phyloP scores from a whole-genome alignment of 805 yeast species.

The Myxozyma neotropica region DNA sequence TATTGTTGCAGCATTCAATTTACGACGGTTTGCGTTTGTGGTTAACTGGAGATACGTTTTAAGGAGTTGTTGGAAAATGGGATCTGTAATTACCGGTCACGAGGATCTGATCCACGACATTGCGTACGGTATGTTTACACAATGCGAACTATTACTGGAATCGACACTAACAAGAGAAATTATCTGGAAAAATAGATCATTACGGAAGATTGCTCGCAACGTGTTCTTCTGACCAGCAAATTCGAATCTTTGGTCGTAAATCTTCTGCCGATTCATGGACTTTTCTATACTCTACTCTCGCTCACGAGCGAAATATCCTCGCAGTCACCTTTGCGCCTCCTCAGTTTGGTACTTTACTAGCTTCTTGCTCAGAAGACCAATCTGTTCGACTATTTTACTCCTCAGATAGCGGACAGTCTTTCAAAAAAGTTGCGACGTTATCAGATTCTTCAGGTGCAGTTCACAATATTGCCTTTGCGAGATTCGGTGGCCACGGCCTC shows the following conservation, averaged over 20 bases:
- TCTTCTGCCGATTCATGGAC: conserved; percentile 51
- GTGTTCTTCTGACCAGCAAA: conserved; percentile 91
- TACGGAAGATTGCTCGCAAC: conserved; percentile 70
- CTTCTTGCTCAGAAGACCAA: conserved; percentile 87
- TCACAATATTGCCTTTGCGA: conserved; percentile 83
- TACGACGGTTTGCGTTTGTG: too few relatives aligned
- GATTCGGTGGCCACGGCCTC: conserved; percentile 76
- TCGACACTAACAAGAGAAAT: neutral
- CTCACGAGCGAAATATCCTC: conserved; percentile 87
- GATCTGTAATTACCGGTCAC: conserved; percentile 85
- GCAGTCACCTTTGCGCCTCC: conserved; percentile 93
- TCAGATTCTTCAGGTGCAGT: conserved; percentile 88
- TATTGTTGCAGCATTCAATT: too few relatives aligned
- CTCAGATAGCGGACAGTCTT: conserved; percentile 78
- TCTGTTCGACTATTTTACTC: conserved; percentile 92
- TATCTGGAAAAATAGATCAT: conserved; percentile 56
- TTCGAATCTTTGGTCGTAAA: conserved; percentile 76
- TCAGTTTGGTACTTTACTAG: conserved; percentile 83
- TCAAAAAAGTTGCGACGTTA: conserved; percentile 74
- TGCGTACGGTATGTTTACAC: conserved; percentile 56
- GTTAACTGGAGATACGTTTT: too few relatives aligned
- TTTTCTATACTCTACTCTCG: conserved; percentile 63
- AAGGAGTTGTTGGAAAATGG: too few relatives aligned
- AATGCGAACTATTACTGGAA: neutral
- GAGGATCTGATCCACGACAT: conserved; percentile 91